Evolutionary conservation across 2,329 filamentous ascomycete genomes (phyloP).

Genomic region (Samsoniella hepiali): DNA sequence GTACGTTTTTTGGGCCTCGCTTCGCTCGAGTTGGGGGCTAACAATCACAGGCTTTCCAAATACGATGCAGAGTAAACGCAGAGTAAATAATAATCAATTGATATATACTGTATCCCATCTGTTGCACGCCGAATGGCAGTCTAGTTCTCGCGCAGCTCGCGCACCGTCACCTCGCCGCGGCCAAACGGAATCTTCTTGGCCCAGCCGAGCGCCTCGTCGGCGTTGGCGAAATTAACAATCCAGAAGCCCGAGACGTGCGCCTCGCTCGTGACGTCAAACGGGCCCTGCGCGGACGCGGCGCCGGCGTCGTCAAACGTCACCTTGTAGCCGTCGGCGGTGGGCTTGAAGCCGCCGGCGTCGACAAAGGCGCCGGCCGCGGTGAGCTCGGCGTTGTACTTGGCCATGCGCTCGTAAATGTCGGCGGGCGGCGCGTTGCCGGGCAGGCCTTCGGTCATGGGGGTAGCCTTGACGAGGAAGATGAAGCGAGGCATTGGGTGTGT

Average conservation of each 20-base stretch:
- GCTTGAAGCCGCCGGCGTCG: slow-evolving; percentile 27
- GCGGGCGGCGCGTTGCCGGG: slow-evolving; percentile 19
- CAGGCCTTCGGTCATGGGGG: slow-evolving; percentile 24
- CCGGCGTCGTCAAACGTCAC: slow-evolving; percentile 26
- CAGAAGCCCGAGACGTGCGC: slow-evolving; percentile 31
- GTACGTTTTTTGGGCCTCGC: slow-evolving; percentile 37
- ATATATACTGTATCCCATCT: not conserved
- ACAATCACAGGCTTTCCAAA: slow-evolving; percentile 16
- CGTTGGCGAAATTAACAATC: slow-evolving; percentile 29
- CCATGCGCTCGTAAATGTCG: slow-evolving; percentile 28
- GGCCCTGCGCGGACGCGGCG: slow-evolving; percentile 26
- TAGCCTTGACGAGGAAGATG: slow-evolving; percentile 32
- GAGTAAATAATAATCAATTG: not conserved
- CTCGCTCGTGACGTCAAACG: slow-evolving; percentile 29
- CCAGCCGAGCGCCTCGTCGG: slow-evolving; percentile 31
- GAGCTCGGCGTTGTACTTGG: slow-evolving; percentile 23
- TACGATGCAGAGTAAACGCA: slow-evolving; percentile 14
- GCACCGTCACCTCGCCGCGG: slow-evolving; percentile 26
- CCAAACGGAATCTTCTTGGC: slow-evolving; percentile 31
- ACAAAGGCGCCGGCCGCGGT: slow-evolving; percentile 28
- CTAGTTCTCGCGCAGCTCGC: slow-evolving; percentile 24
- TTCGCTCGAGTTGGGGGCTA: not conserved
- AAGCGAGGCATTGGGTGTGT: slow-evolving; percentile 27
- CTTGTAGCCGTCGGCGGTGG: slow-evolving; percentile 28
- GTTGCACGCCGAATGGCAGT: not conserved